Evolutionary conservation across 345 rosid species (phyloP), one percentile per base, ranked within the genome.

Genomic region (Eucalyptus coolabah): DNA sequence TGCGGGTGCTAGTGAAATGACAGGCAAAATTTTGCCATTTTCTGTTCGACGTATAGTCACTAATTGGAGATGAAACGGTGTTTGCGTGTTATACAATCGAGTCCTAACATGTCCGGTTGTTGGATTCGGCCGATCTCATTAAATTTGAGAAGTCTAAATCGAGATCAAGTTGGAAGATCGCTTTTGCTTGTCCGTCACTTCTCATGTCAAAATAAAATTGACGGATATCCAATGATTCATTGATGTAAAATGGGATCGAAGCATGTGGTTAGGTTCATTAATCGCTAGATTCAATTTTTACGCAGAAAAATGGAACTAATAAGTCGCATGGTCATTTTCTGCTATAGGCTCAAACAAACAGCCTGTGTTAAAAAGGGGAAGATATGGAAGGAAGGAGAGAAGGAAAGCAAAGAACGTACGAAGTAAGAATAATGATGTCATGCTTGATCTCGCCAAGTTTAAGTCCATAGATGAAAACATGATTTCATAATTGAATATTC

Each of bases 401-500:
- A 53, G 11, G 59, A 8, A 53, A 53, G 5, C 24, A 2, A 53
- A 53, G 5, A 53, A 53, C 24, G 0, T 19, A 19, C 1, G 0
- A 19, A 53, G 56, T 53, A 53, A 53, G 59, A 53, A 53, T 53
- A 53, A 53, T 53, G 26, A 53, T 1, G 24, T 53, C 24, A 53
- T 2, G 11, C 26, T 53, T 53, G 11, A 53, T 19, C 59, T 53
- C 0, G 0, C 11, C 59, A 19, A 53, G 59, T 53, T 53, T 53
- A 19, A 53, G 11, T 53, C 23, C 24, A 53, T 53, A 53, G 10
- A 53, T 19, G 26, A 53, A 53, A 53, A 53, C 11, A 3, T 19
- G 11, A 53, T 53, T 8, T 23, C 2, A 56, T 56, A 24, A 56
- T 56, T 24, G 14, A 56, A 24, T 56, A 56, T 56, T 56, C 63